Base-by-base conservation (phyloP, 164 flowering plant genomes). In the Platanus orientalis region DNA sequence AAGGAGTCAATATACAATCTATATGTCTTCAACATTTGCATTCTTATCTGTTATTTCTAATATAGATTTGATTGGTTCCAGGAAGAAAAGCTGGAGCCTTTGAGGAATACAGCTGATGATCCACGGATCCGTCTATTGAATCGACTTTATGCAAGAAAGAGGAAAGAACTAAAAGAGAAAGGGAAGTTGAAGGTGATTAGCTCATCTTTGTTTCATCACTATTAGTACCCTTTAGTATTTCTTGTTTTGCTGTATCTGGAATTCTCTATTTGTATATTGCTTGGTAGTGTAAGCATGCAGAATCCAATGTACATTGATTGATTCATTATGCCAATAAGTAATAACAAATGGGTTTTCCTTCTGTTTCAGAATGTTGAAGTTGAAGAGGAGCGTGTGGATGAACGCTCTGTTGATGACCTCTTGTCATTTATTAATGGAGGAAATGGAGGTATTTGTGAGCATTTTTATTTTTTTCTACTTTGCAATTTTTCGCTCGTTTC, bases 41-140 rank as follows among this genome's bases (percentile, higher is more conserved):
- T 27, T 21, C 34, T 48, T 29, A 9, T 57, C 25, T 34, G 20
- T 36, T 40, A 12, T 53, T 65, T 53, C 42, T 68, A n/a, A 67
- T 55, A 14, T 2, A 21, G 25, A 54, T 53, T 48, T 75, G 30
- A 23, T 60, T 65, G 57, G 32, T 21, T 64, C n/a, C 82, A 92
- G 98, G 98, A 92, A 66, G 96, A 92, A 72, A 92, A 92, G 71
- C 70, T 92, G 84, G 96, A 89, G 79, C 98, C 96, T 55, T 40
- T 92, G 47, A 83, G 79, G 74, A 92, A 92, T 68, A 83, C 78
- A 63, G 73, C 86, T 50, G 98, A 89, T 80, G 98, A 92, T 79
- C 96, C 95, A 48, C 79, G 94, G 26, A 92, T 92, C 44, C 83
- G 98, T 28, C 86, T 89, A 45, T 74, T 92, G 60, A 92, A 92